Evolutionary conservation across 495 filamentous ascomycete species (phyloP), one percentile per base, ranked within the genome.

Genomic region (Cudoniella acicularis): DNA sequence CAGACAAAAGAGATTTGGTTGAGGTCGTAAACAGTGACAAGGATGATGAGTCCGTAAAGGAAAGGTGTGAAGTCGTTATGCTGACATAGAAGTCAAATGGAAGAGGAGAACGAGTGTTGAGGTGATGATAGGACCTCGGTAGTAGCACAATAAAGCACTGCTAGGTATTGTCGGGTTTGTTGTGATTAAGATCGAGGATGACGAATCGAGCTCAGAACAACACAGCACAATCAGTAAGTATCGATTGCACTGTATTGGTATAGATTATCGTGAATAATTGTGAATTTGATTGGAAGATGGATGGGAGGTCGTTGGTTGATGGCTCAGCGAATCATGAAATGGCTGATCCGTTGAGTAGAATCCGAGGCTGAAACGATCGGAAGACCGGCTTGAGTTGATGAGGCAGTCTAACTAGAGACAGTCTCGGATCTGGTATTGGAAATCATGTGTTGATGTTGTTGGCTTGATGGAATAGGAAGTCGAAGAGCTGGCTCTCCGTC

Each of bases 1-100:
- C 71, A 68, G 63, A 85, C 78, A 84, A 83, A 80, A 73, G 75
- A 78, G 77, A 79, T 65, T 66, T 49, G 61, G 71, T 77, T 72
- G 76, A 76, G 61, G 52, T 67, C 65, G 65, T 67, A 60, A 67
- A 64, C 40, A 61, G 67, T 69, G 74, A 66, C 72, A 73, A 70
- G 71, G 71, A 75, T 70, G 71, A 61, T 53, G 57, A 51, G 66
- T 71, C 69, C 69, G 65, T 62, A 64, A 64, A 65, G 53, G 59
- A 61, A 68, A 61, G 49, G 42, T 52, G 25, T 36, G 52, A 60
- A 62, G 64, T 67, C 67, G 67, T 64, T 72, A 68, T 64, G 64
- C 25, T 54, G 57, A 69, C 60, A 67, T 71, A 48, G 48, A 61
- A 73, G 76, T 77, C 76, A 45, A 49, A n/a, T 54, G 51, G 40